Conservation (phyloP, 805 yeast species). For the Yarrowia keelungensis region DNA sequence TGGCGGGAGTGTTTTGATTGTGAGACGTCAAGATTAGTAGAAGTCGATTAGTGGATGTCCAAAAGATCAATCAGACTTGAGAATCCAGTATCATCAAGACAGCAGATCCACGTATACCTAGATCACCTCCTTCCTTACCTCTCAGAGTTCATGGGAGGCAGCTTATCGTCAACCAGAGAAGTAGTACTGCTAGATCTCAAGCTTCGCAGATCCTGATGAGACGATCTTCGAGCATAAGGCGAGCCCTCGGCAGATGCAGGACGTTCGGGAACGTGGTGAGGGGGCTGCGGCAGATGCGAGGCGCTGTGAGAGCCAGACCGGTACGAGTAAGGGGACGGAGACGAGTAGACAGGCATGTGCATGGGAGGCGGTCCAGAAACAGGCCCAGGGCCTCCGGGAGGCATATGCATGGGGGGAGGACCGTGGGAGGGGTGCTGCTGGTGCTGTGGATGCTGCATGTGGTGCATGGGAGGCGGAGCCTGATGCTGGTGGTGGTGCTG, state of each 20-base stretch:
- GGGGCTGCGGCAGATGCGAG: constrained; percentile 31
- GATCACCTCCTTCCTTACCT: not conserved
- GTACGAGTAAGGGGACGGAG: constrained; percentile 36
- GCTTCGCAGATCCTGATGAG: constrained; percentile 18
- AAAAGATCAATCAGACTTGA: too few species aligned
- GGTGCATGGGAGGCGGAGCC: constrained; percentile 26
- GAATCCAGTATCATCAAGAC: too few species aligned
- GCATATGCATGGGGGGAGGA: constrained; percentile 16
- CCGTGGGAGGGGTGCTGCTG: constrained; percentile 13
- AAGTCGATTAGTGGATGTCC: too few species aligned
- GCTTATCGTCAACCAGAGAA: constrained; percentile 14
- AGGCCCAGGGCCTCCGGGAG: constrained; percentile 20
- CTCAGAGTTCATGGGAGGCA: constrained; percentile 22
- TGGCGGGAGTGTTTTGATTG: constrained; percentile 16
- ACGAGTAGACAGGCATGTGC: constrained; percentile 26
- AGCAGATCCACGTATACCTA: too few species aligned
- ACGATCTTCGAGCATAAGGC: constrained; percentile 8
- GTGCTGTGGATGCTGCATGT: constrained; percentile 20
- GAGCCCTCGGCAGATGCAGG: constrained; percentile 38
- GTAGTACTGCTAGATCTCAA: constrained; percentile 17
- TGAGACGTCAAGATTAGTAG: too few species aligned
- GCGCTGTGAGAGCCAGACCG: constrained; percentile 24
- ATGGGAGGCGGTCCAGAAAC: constrained; percentile 32
- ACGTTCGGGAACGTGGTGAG: constrained; percentile 27
- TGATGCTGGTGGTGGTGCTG: constrained; percentile 24